Evolutionary conservation across 129 eudicot genomes (phyloP).

Genomic region (Rutidosis leptorrhynchoides): DNA sequence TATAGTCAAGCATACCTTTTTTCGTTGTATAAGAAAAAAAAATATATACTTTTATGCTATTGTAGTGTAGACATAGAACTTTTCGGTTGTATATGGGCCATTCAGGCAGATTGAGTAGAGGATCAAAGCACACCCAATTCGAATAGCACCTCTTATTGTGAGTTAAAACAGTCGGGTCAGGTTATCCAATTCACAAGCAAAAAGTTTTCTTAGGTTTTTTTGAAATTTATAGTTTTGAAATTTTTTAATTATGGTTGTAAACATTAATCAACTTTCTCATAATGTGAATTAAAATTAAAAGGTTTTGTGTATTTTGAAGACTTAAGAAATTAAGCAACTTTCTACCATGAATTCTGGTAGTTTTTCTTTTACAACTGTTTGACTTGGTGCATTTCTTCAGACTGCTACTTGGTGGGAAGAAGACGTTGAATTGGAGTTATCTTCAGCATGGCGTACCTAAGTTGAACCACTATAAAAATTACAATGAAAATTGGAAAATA

Average conservation of each 20-base stretch:
- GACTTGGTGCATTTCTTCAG: conserved; percentile 50
- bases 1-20: conserved; percentile 7
- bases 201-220: not conserved
- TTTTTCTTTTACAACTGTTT: too few species aligned
- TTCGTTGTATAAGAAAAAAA: not conserved
- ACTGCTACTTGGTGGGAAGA: conserved; percentile 97
- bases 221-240: not conserved
- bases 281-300: not conserved
- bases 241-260: not conserved
- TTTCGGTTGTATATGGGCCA: not conserved
- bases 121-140: not conserved
- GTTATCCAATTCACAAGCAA: not conserved
- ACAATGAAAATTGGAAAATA: conserved; percentile 7
- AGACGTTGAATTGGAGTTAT: conserved; percentile 67
- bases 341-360: too few species aligned
- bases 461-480: conserved; percentile 8
- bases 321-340: not conserved
- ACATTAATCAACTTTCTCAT: not conserved
- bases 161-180: not conserved
- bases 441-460: conserved; percentile 96
- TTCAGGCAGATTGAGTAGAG: not conserved
- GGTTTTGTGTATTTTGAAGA: not conserved
- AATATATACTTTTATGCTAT: not conserved
- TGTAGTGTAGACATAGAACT: not conserved
- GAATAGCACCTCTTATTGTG: not conserved